phyloP scores from a whole-genome alignment of 371 early-diverging fungal genomes.

The Vairimorpha necatrix region DNA sequence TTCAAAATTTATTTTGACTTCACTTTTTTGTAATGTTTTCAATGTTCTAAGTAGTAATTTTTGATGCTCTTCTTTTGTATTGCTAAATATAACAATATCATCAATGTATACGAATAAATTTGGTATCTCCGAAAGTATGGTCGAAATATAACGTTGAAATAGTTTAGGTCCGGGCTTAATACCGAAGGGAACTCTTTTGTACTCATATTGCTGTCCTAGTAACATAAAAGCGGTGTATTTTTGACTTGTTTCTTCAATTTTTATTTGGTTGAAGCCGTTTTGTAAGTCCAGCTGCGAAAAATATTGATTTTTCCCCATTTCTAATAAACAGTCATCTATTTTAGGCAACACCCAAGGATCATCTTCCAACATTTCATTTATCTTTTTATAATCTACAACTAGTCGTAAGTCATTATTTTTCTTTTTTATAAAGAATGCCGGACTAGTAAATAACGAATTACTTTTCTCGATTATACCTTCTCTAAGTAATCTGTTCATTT shows the following conservation, averaged over 20 bases:
- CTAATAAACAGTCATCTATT: constrained; percentile 21
- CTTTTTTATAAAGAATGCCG: constrained; percentile 36
- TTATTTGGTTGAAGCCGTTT: background rate
- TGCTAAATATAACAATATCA: constrained; percentile 65
- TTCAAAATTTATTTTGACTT: constrained; percentile 58
- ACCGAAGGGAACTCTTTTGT: constrained; percentile 25
- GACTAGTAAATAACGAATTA: background rate
- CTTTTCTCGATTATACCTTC: background rate
- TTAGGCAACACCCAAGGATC: background rate
- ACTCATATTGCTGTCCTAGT: background rate
- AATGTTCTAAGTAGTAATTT: constrained; percentile 60
- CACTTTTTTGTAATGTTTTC: constrained; percentile 46
- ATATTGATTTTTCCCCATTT: constrained; percentile 41
- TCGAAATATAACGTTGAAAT: constrained; percentile 9
- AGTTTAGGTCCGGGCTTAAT: constrained; percentile 6
- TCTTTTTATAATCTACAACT: constrained; percentile 32
- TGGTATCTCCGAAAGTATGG: background rate
- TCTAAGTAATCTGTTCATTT: background rate
- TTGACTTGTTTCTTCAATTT: background rate
- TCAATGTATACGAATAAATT: no score
- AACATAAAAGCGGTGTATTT: background rate
- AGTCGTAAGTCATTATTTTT: constrained; percentile 13
- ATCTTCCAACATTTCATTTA: constrained; percentile 15
- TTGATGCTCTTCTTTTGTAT: constrained; percentile 58
- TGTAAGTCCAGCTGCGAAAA: constrained; percentile 2